Conservation (phyloP, 257 asterid genomes). For the Solanum raphanifolium region DNA sequence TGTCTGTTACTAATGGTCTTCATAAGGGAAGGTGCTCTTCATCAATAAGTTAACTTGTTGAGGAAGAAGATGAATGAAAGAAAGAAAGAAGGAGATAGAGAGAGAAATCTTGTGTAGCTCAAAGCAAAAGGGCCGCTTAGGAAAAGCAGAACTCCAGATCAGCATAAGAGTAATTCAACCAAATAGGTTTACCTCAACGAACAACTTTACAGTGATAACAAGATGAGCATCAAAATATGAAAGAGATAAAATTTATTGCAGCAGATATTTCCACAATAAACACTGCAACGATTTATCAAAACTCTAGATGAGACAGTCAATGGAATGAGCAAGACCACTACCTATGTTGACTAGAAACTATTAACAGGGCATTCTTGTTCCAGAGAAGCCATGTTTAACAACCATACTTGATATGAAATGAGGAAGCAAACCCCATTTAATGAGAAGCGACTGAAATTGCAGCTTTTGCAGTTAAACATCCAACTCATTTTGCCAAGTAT, state of each 20-base stretch:
- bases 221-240: background rate
- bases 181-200: background rate
- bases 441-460: background rate
- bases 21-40: background rate
- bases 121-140: background rate
- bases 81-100: background rate
- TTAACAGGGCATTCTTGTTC: background rate
- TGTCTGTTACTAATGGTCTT: background rate
- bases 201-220: background rate
- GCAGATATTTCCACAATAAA: background rate
- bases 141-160: background rate
- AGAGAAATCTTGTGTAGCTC: background rate
- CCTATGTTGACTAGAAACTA: background rate
- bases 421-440: background rate
- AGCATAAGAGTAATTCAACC: background rate
- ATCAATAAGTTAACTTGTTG: background rate
- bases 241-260: background rate
- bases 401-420: background rate
- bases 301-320: background rate
- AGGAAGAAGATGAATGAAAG: background rate
- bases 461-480: background rate
- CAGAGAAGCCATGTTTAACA: background rate
- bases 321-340: background rate
- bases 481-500: background rate
- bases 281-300: background rate